These are phyloP conservation scores for Babesia bovis DNA, from an alignment of 169 alveolate species.

Conservation along the genomic window DNA sequence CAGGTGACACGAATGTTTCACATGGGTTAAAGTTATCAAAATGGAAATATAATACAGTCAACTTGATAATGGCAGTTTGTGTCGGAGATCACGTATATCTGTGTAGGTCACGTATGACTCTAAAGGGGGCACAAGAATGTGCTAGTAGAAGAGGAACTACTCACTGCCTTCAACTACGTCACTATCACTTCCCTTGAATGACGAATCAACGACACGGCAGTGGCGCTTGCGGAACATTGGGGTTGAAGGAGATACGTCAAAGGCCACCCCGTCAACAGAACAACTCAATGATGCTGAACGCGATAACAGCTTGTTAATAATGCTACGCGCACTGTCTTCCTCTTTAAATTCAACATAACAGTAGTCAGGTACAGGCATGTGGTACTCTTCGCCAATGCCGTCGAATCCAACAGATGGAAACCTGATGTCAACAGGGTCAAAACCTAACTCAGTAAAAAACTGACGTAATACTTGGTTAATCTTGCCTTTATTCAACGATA, in stretches of 20 bases:
- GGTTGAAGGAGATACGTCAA: constrained; percentile 62
- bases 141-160: constrained; percentile 1
- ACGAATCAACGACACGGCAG: constrained; percentile 4
- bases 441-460: constrained; percentile 51
- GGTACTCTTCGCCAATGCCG: constrained; percentile 9
- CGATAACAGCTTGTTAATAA: constrained; percentile 54
- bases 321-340: constrained; percentile 62
- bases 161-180: constrained; percentile 43
- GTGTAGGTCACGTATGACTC: too few relatives aligned
- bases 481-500: constrained; percentile 31
- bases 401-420: constrained; percentile 46
- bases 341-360: constrained; percentile 65
- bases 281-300: constrained; percentile 31
- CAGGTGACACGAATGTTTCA: too few relatives aligned
- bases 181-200: constrained; percentile 32
- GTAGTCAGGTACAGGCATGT: constrained; percentile 40
- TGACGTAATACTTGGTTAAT: constrained; percentile 34
- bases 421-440: constrained; percentile 49
- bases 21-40: neutral
- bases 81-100: neutral
- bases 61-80: neutral
- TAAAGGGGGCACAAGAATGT: neutral
- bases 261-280: constrained; percentile 58
- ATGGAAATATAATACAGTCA: neutral
- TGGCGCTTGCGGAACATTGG: constrained; percentile 65